These are phyloP conservation scores for Opeltia flavorubescens DNA, from an alignment of 495 filamentous ascomycete genomes.

Conservation along the genomic window DNA sequence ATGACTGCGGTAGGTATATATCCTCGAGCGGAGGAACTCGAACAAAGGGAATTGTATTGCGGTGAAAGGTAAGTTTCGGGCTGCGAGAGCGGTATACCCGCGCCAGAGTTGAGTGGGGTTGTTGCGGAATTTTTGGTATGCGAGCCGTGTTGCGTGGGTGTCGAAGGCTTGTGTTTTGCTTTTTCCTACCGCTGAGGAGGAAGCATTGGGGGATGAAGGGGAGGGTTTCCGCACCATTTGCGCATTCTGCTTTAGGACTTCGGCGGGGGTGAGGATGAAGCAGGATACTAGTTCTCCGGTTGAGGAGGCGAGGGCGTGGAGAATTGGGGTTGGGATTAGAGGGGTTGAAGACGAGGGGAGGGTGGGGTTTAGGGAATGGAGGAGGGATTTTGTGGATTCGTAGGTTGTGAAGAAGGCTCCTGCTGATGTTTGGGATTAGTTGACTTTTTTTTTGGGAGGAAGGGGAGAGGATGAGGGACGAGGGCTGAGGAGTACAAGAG, in stretches of 20 bases:
- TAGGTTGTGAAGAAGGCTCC: slow-evolving; percentile 87
- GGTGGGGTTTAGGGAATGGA: slow-evolving; percentile 29
- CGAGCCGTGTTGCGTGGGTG: slow-evolving; percentile 34
- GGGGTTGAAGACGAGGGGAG: slow-evolving; percentile 19
- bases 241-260: slow-evolving; percentile 88
- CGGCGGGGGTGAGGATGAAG: slow-evolving; percentile 72
- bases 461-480: neutral
- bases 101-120: slow-evolving; percentile 51
- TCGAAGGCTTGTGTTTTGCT: slow-evolving; percentile 11
- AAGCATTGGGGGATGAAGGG: slow-evolving; percentile 1
- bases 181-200: slow-evolving; percentile 2
- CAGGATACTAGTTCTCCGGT: slow-evolving; percentile 70
- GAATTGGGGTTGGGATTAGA: slow-evolving; percentile 43
- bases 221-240: slow-evolving; percentile 38
- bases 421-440: slow-evolving; percentile 30
- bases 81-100: slow-evolving; percentile 67
- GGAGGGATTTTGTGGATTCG: slow-evolving; percentile 53
- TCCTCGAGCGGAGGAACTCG: slow-evolving; percentile 42
- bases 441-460: neutral
- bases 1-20: slow-evolving; percentile 25
- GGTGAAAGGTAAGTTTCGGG: slow-evolving; percentile 74
- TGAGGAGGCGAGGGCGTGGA: slow-evolving; percentile 58
- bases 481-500: slow-evolving; percentile 38
- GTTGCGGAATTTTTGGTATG: slow-evolving; percentile 37
- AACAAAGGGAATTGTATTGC: slow-evolving; percentile 82